These are phyloP conservation scores for Fusarium nygamai DNA, from an alignment of 2,329 filamentous ascomycete genomes.

Conservation along the genomic window DNA sequence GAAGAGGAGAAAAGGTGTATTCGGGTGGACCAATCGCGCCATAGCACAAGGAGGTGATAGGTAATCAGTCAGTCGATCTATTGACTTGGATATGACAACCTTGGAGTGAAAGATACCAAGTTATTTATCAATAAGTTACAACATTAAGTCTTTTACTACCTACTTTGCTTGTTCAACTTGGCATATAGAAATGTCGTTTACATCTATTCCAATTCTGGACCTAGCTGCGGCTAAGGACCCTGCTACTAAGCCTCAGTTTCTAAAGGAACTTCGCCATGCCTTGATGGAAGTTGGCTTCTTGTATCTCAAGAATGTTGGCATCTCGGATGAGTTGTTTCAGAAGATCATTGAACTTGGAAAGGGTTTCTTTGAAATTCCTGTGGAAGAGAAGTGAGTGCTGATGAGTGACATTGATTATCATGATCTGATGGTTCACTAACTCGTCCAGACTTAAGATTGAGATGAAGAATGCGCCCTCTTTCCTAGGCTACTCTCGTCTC, in stretches of 20 bases:
- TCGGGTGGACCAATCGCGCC: conserved; percentile 49
- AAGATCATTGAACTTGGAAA: conserved; percentile 74
- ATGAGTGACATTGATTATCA: neutral
- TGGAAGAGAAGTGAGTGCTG: conserved; percentile 73
- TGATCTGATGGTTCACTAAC: neutral
- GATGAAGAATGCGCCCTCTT: conserved; percentile 78
- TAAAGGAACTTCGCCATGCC: conserved; percentile 76
- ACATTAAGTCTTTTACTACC: neutral
- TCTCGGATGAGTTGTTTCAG: conserved; percentile 71
- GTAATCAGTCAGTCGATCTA: conserved; percentile 3
- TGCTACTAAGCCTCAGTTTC: conserved; percentile 76
- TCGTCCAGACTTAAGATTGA: conserved; percentile 67
- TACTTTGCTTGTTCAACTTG: neutral
- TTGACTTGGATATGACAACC: neutral
- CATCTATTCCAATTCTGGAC: conserved; percentile 80
- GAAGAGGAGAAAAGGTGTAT: conserved; percentile 27
- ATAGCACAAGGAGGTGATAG: conserved; percentile 43
- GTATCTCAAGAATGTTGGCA: conserved; percentile 83
- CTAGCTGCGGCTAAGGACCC: conserved; percentile 72
- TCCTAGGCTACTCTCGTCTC: conserved; percentile 75
- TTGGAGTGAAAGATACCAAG: conserved; percentile 33
- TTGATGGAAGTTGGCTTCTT: conserved; percentile 89
- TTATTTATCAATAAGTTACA: conserved; percentile 30
- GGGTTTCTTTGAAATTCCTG: conserved; percentile 79
- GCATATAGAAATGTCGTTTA: conserved; percentile 69